Evolutionary conservation across 179 eudicot genomes (phyloP).

Genomic region (Vitellaria paradoxa): DNA sequence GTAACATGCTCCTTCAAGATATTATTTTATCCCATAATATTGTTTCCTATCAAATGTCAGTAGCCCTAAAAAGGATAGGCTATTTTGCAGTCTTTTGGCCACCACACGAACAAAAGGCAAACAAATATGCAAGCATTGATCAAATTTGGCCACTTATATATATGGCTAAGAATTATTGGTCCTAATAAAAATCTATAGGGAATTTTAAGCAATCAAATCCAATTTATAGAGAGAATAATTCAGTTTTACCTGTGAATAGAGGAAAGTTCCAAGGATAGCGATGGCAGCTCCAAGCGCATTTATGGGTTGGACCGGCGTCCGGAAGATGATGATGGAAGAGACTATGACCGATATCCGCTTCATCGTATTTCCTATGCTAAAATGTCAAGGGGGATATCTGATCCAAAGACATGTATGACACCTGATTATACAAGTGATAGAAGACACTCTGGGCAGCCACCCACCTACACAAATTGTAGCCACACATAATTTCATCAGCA

Average conservation of each 20-base stretch:
- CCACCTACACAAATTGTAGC: conserved; percentile 28
- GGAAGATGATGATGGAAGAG: conserved; percentile 38
- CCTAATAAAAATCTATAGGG: not conserved
- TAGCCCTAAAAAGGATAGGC: not conserved
- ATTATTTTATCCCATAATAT: not conserved
- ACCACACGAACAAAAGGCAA: not conserved
- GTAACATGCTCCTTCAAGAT: not conserved
- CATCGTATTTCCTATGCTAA: conserved; percentile 41
- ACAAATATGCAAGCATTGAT: not conserved
- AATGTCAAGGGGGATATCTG: conserved; percentile 43
- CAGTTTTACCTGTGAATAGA: conserved; percentile 35
- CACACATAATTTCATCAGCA: conserved; percentile 7
- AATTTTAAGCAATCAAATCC: too few species aligned
- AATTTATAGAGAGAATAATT: too few species aligned
- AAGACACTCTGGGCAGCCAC: conserved; percentile 36
- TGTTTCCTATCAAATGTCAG: not conserved
- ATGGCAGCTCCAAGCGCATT: conserved; percentile 44
- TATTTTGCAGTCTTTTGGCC: not conserved
- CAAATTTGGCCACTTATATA: not conserved
- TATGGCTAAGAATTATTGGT: not conserved
- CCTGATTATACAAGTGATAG: conserved; percentile 42
- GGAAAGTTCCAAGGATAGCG: conserved; percentile 37
- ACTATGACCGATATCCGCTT: conserved; percentile 40
- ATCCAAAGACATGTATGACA: conserved; percentile 41
- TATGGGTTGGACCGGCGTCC: conserved; percentile 31